Base-by-base conservation (phyloP, 768 basidiomycete species). In the Lactarius pseudohatsudake region DNA sequence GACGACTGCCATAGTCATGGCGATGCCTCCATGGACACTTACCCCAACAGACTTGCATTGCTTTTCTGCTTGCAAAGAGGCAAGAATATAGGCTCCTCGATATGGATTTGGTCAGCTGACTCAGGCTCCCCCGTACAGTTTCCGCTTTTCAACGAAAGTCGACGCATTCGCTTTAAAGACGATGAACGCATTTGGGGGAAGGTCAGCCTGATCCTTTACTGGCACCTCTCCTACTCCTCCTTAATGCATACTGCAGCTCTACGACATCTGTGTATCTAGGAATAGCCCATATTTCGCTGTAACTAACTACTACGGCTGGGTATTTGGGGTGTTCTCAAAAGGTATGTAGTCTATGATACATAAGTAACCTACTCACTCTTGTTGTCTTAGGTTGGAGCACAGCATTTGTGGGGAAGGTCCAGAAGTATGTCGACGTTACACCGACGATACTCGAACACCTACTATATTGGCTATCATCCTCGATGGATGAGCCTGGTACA, bases 271-370 rank as follows among this genome's bases (percentile, higher is more conserved):
- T 45, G 55, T 59, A 54, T 61, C 62, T 20, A 66, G 62, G n/a
- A 60, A 71, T 16, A 38, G 69, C 53, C 72, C 61, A 22, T 66
- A 60, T 45, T 74, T 73, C 55, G 71, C 66, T 16, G 58, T 74
- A 15, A 73, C 73, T 6, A 73, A 70, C 38, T 73, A 73, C 28
- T 62, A 67, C 7, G 63, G 66, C 10, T 74, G 73, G 73, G 65
- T 69, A 34, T 73, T 74, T 36, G 73, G 73, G 30, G 65, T 60
- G 38, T 74, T 74, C 64, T 70, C 67, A 54, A 69, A 59, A 32
- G 69, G 69, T 70, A 8, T 22, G 36, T 61, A 15, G 40, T 26
- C 38, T 15, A 45, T 45, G 9, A 15, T 4, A 1, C 59, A 26
- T 41, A 11, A 16, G 53, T 53, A 5, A 47, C 30, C 16, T 18